Conservation (phyloP, 2,329 filamentous ascomycete species). For the Cercospora citrullina region DNA sequence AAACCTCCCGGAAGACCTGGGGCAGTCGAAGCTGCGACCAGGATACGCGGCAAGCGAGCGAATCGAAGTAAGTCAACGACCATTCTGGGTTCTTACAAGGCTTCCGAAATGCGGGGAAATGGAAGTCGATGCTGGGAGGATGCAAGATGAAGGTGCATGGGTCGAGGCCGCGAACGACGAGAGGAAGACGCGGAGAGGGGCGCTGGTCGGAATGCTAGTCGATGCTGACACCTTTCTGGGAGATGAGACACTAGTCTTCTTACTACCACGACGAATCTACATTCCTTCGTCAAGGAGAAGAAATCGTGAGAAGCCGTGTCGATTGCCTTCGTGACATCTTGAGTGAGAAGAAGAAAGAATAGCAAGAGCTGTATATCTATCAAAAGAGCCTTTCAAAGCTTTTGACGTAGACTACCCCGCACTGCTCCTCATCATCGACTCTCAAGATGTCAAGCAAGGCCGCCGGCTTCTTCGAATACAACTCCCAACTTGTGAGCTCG, state of each 20-base stretch:
- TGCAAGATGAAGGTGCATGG: constrained; percentile 4
- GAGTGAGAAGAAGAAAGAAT: background rate
- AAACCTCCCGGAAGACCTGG: background rate
- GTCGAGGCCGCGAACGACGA: background rate
- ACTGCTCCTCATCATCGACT: background rate
- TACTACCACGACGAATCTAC: constrained; percentile 4
- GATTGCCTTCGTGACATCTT: constrained; percentile 1
- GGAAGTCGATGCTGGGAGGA: constrained; percentile 2
- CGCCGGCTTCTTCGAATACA: constrained; percentile 27
- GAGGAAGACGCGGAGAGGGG: background rate
- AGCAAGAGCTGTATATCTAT: constrained; percentile 7
- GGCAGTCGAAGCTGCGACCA: background rate
- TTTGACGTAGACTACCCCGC: background rate
- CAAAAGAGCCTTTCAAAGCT: constrained; percentile 4
- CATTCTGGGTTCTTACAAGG: background rate
- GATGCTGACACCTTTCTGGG: constrained; percentile 9
- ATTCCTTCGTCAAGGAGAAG: constrained; percentile 6
- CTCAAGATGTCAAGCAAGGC: constrained; percentile 26
- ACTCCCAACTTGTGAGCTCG: constrained; percentile 29
- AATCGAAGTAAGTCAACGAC: constrained; percentile 12
- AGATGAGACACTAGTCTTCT: constrained; percentile 10
- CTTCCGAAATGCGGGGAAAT: constrained; percentile 13
- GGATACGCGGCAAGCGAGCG: constrained; percentile 13
- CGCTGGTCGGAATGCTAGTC: background rate
- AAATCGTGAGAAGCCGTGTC: background rate